Evolutionary conservation across 306 rosid species (phyloP), one percentile per base, ranked within the genome.

Genomic region (Fragaria vesca): DNA sequence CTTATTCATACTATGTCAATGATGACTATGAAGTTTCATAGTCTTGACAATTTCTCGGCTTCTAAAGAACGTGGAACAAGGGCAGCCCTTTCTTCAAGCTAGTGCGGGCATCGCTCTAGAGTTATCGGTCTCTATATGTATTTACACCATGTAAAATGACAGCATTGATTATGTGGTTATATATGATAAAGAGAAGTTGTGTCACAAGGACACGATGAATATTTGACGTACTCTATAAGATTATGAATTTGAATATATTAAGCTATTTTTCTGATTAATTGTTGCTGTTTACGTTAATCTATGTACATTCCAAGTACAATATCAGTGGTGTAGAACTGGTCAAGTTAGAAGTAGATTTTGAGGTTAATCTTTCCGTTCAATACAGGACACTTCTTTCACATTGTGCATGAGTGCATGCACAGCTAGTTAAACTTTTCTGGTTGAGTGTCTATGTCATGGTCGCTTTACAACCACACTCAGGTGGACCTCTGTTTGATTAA

Each of bases 401-500:
- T 16, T 50, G 20, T 50, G n/a, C 20, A 50, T 38, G 40, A 38
- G 0, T 38, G 34, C 34, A 32, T 38, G 40, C 40, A 38, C 18
- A 48, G 18, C n/a, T 52, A 52, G 34, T 26, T 26, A 11, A 26
- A 24, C 62, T 60, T 60, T 26, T 60, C 66, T 60, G 38, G 65
- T 58, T 24, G 65, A 58, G 32, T 24, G 34, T 57, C 32, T 55
- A 20, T 55, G 62, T 57, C 62, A 57, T 4, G 63, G 65, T 58
- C 6, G 0, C 65, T 58, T 58, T 58, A 58, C 65, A 58, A 11
- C 65, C 16, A 58, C 17, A 10, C 38, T 11, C 38, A 3, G 52
- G 36, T 77, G 67, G 74, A 57, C 62, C 28, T 57, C 30, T 57
- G 30, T 9, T 54, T 20, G 60, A 54, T 52, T 52, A 52, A 52